These are phyloP conservation scores for Vitis amurensis DNA, from an alignment of 164 flowering plant species.

Conservation along the genomic window DNA sequence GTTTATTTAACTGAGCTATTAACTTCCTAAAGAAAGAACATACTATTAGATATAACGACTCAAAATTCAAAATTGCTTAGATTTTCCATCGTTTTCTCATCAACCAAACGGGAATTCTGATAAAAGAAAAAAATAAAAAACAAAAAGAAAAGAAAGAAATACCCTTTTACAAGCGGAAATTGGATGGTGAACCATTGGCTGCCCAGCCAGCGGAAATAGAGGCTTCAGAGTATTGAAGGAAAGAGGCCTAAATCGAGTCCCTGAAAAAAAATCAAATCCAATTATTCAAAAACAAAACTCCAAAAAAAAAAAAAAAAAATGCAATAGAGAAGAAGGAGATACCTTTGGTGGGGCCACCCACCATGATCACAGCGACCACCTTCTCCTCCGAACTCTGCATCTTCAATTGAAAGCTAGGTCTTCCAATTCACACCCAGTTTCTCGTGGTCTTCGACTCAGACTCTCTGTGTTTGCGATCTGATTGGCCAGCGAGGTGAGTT, in stretches of 20 bases:
- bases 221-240: slow-evolving; percentile 90
- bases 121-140: background rate
- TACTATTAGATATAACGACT: background rate
- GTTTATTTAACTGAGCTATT: too few species aligned
- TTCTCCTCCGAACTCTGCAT: slow-evolving; percentile 81
- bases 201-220: slow-evolving; percentile 89
- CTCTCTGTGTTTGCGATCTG: too few species aligned
- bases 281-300: background rate
- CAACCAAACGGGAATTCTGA: background rate
- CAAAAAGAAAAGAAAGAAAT: slow-evolving; percentile 8
- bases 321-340: background rate
- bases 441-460: too few species aligned
- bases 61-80: too few species aligned
- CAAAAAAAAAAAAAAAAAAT: background rate
- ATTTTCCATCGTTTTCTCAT: background rate
- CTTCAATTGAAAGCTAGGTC: background rate
- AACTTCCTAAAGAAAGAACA: too few species aligned
- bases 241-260: slow-evolving; percentile 86
- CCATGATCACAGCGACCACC: slow-evolving; percentile 97
- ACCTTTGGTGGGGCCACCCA: slow-evolving; percentile 99
- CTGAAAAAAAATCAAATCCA: slow-evolving; percentile 27
- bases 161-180: slow-evolving; percentile 95
- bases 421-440: too few species aligned
- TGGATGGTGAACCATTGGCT: slow-evolving; percentile 95
- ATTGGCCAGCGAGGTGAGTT: too few species aligned